Base-by-base conservation (phyloP, 2,329 filamentous ascomycete genomes). In the Beauveria brongniartii region DNA sequence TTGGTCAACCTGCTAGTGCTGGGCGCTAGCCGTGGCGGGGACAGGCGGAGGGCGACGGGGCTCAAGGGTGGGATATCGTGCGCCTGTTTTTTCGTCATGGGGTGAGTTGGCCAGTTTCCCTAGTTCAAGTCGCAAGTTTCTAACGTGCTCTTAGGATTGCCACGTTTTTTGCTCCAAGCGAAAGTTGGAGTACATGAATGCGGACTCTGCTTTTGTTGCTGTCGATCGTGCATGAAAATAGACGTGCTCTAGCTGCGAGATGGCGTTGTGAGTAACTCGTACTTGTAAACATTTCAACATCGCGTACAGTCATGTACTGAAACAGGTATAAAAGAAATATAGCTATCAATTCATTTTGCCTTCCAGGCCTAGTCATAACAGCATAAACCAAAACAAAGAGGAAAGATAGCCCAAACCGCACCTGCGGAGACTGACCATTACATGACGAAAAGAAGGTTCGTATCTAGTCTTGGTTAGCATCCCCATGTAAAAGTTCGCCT, bases 1-100 rank as follows among this genome's bases (percentile, higher is more conserved):
- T 82, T 91, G 53, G 88, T 91, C 67, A 90, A 90, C 71, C 86
- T 90, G 66, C 75, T 91, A n/a, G 87, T 91, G 41, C n/a, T 59
- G 24, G n/a, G 48, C 5, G 56, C 20, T 12, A 26, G 24, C 9
- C 47, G 47, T 3, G n/a, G n/a, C 12, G 26, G 47, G 67, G 88
- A 89, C 67, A 89, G 87, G 64, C 78, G 90, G 1, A 69, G 68
- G 59, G 64, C 86, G 0, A 71, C 69, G 4, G 72, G 73, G 0
- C 50, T 75, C 6, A 74, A 89, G 71, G 87, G 87, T 22, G 81
- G 80, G 1, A 68, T 84, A 43, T 73, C 83, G 65, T 80, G 80
- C 65, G 78, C 79, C 2, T 80, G 79, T 41, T 83, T 82, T 69
- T 70, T 80, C 2, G 82, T 83, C 30, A 81, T 83, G 64, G 78